Percentiles rank a stretch among this genome's conserved stretches.
These are phyloP conservation scores for Lophiotrema nucula DNA, from an alignment of 495 filamentous ascomycete species.

Conservation along the genomic window DNA sequence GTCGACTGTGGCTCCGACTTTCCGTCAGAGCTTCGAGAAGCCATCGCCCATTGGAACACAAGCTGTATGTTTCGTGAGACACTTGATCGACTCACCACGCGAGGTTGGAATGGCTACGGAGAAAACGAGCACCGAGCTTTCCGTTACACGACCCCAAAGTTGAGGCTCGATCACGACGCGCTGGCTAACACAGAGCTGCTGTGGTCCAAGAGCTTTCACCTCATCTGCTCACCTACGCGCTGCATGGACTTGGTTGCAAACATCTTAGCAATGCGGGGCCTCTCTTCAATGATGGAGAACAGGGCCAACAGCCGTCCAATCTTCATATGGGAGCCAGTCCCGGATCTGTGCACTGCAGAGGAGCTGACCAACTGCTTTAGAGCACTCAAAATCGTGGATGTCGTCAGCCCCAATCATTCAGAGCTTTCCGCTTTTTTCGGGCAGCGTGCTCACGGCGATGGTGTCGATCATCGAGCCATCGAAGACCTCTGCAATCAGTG, in stretches of 20 bases:
- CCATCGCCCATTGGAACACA: constrained; percentile 71
- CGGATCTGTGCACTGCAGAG: constrained; percentile 76
- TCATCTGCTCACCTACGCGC: constrained; percentile 79
- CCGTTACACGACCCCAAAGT: constrained; percentile 82
- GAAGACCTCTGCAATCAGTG: constrained; percentile 59
- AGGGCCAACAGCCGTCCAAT: constrained; percentile 48
- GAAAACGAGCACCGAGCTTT: constrained; percentile 64
- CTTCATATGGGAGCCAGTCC: constrained; percentile 94
- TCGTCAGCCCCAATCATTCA: constrained; percentile 84
- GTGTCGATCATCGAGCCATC: constrained; percentile 52
- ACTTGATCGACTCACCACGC: constrained; percentile 70
- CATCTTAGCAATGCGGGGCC: constrained; percentile 47
- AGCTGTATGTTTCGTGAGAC: constrained; percentile 65
- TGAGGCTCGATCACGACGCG: constrained; percentile 65
- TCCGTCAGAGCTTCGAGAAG: constrained; percentile 58
- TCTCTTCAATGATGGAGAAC: neutral
- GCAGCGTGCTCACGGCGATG: constrained; percentile 44
- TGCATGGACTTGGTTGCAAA: constrained; percentile 68
- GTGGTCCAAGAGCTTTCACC: constrained; percentile 73
- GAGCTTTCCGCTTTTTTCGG: constrained; percentile 83
- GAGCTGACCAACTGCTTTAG: constrained; percentile 72
- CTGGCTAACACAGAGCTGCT: constrained; percentile 57
- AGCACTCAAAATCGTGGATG: constrained; percentile 70
- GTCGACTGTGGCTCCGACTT: constrained; percentile 90
- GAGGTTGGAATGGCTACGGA: constrained; percentile 87